phyloP scores from a whole-genome alignment of 2,329 filamentous ascomycete species.

The Hypoxylon sp. region DNA sequence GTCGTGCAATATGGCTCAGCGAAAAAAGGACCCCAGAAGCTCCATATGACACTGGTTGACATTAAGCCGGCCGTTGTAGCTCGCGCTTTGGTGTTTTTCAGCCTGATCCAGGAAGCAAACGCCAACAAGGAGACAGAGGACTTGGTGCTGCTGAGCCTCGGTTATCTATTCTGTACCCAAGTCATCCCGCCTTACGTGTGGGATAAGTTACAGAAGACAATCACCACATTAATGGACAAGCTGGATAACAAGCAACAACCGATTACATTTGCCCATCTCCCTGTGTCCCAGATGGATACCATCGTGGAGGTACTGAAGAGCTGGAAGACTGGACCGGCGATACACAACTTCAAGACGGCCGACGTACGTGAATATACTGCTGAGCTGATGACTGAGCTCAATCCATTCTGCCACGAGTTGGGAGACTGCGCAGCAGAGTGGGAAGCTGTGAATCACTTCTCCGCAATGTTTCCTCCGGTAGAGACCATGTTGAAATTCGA shows the following conservation, averaged over 20 bases:
- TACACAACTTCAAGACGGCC: conserved; percentile 10
- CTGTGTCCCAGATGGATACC: conserved; percentile 12
- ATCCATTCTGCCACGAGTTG: too few relatives aligned
- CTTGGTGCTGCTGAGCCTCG: conserved; percentile 2
- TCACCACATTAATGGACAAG: conserved; percentile 10
- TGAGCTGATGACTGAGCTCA: too few relatives aligned
- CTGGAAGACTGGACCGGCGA: conserved; percentile 12
- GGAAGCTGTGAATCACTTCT: conserved; percentile 24
- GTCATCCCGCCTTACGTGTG: conserved; percentile 27
- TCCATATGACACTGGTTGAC: conserved; percentile 34
- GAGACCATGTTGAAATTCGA: conserved; percentile 10
- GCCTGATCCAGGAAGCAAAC: conserved; percentile 18
- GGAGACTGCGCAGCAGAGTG: conserved; percentile 22
- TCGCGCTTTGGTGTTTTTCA: conserved; percentile 28
- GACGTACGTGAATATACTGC: conserved; percentile 5
- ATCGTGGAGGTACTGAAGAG: conserved; percentile 1
- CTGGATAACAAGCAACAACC: conserved; percentile 25
- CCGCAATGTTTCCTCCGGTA: conserved; percentile 25
- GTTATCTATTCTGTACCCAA: conserved; percentile 28
- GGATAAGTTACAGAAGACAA: conserved; percentile 21
- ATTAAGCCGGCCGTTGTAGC: conserved; percentile 28
- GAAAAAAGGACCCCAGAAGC: conserved; percentile 14
- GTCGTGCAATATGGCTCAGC: conserved; percentile 2
- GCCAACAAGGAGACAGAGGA: not conserved
- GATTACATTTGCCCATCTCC: conserved; percentile 15